These are phyloP conservation scores for Pedinophyceae sp. DNA, from an alignment of 139 green algal genomes.

Conservation along the genomic window DNA sequence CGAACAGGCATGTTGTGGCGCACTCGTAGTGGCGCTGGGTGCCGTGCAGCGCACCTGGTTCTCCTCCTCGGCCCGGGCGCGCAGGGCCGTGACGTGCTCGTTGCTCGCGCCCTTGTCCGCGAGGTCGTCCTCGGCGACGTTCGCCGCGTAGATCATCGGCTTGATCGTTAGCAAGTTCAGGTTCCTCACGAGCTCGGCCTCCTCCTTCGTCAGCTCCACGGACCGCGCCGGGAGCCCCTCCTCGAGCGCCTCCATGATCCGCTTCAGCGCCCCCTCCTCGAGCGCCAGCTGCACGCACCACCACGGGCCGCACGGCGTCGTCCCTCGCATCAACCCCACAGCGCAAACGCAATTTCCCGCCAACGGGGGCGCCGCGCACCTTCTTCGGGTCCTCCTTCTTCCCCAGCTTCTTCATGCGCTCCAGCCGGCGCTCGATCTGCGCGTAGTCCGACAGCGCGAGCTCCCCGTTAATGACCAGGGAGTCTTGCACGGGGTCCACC, in stretches of 20 bases:
- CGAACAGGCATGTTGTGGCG: no score
- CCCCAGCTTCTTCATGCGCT: slow-evolving; percentile 68
- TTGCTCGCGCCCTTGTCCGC: slow-evolving; percentile 54
- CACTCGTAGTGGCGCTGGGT: no score
- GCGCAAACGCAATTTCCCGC: not conserved
- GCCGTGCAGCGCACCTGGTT: no score
- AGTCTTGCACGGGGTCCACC: slow-evolving; percentile 46
- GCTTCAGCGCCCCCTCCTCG: slow-evolving; percentile 50
- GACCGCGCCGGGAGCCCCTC: slow-evolving; percentile 47
- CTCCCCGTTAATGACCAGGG: slow-evolving; percentile 91
- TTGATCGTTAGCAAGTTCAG: slow-evolving; percentile 1
- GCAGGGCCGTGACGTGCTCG: slow-evolving; percentile 44
- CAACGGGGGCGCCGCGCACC: not conserved
- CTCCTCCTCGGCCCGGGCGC: not conserved
- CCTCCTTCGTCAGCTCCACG: slow-evolving; percentile 53
- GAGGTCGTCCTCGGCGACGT: slow-evolving; percentile 82
- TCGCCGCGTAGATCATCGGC: slow-evolving; percentile 63
- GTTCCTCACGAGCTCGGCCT: slow-evolving; percentile 22
- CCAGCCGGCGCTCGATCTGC: slow-evolving; percentile 72
- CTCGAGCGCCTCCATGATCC: slow-evolving; percentile 43
- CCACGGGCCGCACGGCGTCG: slow-evolving; percentile 38
- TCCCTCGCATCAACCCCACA: slow-evolving; percentile 21
- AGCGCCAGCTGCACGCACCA: slow-evolving; percentile 6
- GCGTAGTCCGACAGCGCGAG: slow-evolving; percentile 75
- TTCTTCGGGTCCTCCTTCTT: slow-evolving; percentile 11